These are phyloP conservation scores for Gossypium arboreum DNA, from an alignment of 345 rosid species.

Conservation along the genomic window DNA sequence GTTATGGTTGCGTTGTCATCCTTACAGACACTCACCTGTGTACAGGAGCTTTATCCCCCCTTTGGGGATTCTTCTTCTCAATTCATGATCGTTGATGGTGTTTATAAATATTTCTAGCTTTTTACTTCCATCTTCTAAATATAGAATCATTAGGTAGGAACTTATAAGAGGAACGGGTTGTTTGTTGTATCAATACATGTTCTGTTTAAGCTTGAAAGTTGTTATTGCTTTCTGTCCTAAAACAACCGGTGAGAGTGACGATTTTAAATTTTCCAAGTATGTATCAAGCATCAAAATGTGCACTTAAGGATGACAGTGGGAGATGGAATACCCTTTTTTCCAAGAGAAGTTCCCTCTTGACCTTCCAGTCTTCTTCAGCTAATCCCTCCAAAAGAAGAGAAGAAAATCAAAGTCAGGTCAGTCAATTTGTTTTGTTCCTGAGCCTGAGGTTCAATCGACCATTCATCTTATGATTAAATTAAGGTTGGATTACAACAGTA, in stretches of 20 bases:
- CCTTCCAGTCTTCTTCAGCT: conserved; percentile 98
- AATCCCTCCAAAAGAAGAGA: conserved; percentile 39
- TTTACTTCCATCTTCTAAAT: background rate
- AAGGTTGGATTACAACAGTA: conserved; percentile 15
- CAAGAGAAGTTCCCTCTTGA: conserved; percentile 68
- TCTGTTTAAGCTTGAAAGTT: too few relatives aligned
- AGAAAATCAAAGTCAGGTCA: conserved; percentile 16
- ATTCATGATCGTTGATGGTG: background rate
- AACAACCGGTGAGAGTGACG: too few relatives aligned
- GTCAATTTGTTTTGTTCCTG: background rate
- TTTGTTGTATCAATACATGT: too few relatives aligned
- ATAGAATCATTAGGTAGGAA: background rate
- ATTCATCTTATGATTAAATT: too few relatives aligned
- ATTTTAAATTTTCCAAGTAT: too few relatives aligned
- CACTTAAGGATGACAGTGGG: background rate
- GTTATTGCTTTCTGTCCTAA: too few relatives aligned
- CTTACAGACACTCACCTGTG: background rate
- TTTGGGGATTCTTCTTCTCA: background rate
- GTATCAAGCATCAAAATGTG: background rate
- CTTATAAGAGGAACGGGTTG: background rate
- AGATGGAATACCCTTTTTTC: conserved; percentile 63
- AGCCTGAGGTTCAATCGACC: background rate
- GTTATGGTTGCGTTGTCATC: background rate
- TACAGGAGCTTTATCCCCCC: background rate
- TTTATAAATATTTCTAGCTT: too few relatives aligned